Conservation (phyloP, 2,329 filamentous ascomycete species). For the Ceratocystis harringtonii region DNA sequence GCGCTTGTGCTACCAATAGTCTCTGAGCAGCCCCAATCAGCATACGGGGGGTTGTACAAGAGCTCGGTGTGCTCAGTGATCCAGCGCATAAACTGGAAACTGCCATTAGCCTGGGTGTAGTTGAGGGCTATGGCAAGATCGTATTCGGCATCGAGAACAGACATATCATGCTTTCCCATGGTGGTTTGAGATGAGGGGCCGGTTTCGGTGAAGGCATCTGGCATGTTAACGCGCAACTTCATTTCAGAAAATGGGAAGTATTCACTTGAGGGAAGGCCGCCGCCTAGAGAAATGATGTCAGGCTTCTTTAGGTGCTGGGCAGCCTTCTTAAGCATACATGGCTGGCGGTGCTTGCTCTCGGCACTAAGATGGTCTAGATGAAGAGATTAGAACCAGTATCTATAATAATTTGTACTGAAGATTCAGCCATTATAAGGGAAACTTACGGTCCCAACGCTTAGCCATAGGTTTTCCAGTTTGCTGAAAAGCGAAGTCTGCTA, state of each 20-base stretch:
- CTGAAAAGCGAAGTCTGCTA: slow-evolving; percentile 19
- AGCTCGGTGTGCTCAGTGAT: slow-evolving; percentile 93
- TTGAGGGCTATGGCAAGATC: slow-evolving; percentile 85
- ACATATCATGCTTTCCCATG: slow-evolving; percentile 65
- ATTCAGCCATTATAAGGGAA: neutral
- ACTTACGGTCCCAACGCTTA: slow-evolving; percentile 72
- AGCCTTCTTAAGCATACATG: slow-evolving; percentile 66
- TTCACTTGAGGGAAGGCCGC: slow-evolving; percentile 73
- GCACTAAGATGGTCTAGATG: slow-evolving; percentile 39
- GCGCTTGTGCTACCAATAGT: slow-evolving; percentile 76
- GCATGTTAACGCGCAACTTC: slow-evolving; percentile 52
- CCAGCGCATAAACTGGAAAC: slow-evolving; percentile 76
- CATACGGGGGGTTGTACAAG: slow-evolving; percentile 70
- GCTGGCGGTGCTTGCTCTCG: slow-evolving; percentile 46
- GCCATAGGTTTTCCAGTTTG: slow-evolving; percentile 53
- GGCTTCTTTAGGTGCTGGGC: slow-evolving; percentile 66
- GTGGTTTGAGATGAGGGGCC: slow-evolving; percentile 45
- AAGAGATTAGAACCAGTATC: slow-evolving; percentile 11
- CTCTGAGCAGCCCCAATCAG: slow-evolving; percentile 76
- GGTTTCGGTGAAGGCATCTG: slow-evolving; percentile 52
- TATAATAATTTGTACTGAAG: too few species aligned
- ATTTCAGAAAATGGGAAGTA: slow-evolving; percentile 86
- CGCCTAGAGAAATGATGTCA: slow-evolving; percentile 80
- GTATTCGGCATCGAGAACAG: slow-evolving; percentile 25
- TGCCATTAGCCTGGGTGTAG: slow-evolving; percentile 76